Percentiles rank a stretch among this genome's conserved stretches.
These are phyloP conservation scores for Maudiozyma barnettii DNA, from an alignment of 805 yeast genomes.

Conservation along the genomic window DNA sequence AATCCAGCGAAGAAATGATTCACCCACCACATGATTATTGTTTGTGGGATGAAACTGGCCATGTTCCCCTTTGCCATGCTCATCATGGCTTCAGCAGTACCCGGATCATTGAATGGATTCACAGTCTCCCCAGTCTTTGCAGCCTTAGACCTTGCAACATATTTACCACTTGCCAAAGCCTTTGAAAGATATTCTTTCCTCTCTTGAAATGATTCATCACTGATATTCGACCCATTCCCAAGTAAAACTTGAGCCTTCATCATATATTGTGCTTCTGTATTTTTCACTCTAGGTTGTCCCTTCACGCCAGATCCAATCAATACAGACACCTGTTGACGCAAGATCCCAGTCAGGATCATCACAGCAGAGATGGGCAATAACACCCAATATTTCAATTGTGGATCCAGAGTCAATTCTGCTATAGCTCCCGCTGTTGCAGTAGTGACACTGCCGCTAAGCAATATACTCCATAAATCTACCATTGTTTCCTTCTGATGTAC, in stretches of 20 bases:
- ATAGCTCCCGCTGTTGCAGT: constrained; percentile 23
- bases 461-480: constrained; percentile 5
- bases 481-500: background rate
- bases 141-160: constrained; percentile 37
- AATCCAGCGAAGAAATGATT: constrained; percentile 89
- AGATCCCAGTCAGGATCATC: constrained; percentile 78
- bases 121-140: constrained; percentile 30
- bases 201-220: constrained; percentile 41
- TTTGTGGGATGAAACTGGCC: constrained; percentile 82
- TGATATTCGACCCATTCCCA: constrained; percentile 43
- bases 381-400: constrained; percentile 81
- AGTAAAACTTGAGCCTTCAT: constrained; percentile 50
- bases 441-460: constrained; percentile 1
- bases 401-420: constrained; percentile 63
- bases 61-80: constrained; percentile 72
- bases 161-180: constrained; percentile 44
- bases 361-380: constrained; percentile 80
- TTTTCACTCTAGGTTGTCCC: constrained; percentile 39
- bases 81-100: constrained; percentile 61
- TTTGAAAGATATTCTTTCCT: constrained; percentile 43
- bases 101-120: constrained; percentile 65
- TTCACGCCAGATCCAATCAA: constrained; percentile 53
- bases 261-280: constrained; percentile 58
- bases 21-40: constrained; percentile 93
- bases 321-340: constrained; percentile 58